A percentile compares a stretch with the other conserved stretches of the same genome.
These are phyloP conservation scores for Corrigiola litoralis DNA, from an alignment of 179 eudicot species.

Conservation along the genomic window DNA sequence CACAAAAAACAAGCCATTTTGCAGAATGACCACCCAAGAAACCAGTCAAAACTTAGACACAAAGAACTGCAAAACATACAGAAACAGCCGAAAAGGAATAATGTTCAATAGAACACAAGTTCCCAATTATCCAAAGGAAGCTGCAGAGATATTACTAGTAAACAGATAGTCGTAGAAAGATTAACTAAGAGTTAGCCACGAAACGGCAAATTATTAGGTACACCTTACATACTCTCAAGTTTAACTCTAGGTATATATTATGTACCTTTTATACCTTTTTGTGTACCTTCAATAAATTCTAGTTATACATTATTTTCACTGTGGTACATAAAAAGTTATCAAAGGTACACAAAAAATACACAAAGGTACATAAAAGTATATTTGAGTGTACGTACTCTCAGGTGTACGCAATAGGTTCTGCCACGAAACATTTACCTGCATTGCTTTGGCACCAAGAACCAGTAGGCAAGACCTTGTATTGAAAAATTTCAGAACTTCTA, in stretches of 20 bases:
- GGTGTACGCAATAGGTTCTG: too few species aligned
- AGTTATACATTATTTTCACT: too few species aligned
- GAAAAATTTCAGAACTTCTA: constrained; percentile 86
- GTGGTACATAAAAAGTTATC: too few species aligned
- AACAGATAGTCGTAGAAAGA: not conserved
- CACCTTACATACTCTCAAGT: too few species aligned
- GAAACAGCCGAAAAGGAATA: not conserved
- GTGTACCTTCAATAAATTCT: too few species aligned
- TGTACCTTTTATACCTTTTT: too few species aligned
- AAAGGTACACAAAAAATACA: too few species aligned
- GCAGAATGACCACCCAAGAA: not conserved
- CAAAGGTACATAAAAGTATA: too few species aligned
- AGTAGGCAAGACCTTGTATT: constrained; percentile 96
- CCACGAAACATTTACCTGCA: constrained; percentile 62
- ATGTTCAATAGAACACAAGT: not conserved
- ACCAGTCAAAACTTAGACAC: not conserved
- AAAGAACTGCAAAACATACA: not conserved
- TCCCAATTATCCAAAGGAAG: too few species aligned
- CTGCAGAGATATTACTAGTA: not conserved
- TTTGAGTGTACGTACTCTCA: too few species aligned
- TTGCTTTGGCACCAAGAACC: constrained; percentile 99
- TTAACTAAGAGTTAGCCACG: not conserved
- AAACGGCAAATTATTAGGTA: too few species aligned
- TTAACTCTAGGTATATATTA: too few species aligned
- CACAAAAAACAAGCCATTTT: not conserved